Evolutionary conservation across 116 monocot genomes (phyloP), one percentile per base, ranked within the genome.

Genomic region (Papilionanthe hybrid): DNA sequence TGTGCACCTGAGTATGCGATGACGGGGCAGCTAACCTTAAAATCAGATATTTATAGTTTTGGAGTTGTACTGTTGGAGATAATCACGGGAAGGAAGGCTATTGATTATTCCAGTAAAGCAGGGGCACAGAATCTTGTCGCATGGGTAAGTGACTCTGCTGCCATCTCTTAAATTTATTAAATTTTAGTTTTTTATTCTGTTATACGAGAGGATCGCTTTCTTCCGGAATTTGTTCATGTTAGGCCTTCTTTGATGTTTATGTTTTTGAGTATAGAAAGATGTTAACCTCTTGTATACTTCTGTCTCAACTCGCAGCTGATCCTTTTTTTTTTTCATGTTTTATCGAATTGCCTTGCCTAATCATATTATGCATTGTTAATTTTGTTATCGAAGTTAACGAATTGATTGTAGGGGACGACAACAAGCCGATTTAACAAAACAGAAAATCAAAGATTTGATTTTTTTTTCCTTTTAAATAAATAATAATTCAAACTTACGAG

Each of bases 1-100:
- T 88, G 88, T 67, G 88, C 88, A 23, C 88, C 88, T 23, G 88
- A 88, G 72, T 85, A 88, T 82, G 85, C 85, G 13, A 88, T 85
- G 88, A 88, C 88, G 18, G 88, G 88, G 17, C 84, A 85, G 29
- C 60, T 88, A 65, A 88, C 84, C 28, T 55, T 82, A 50, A 88
- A 85, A 80, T 82, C 82, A 22, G 88, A 88, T 80, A 79, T 88
- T 23, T 85, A 82, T 67, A 84, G 88, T 60, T 88, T 88, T 80
- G 88, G 88, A 12, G 88, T 88, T n/a, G 84, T 88, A 43, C 77
- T 88, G 71, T 76, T 88, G 47, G 88, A 88, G 73, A 50, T 88
- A 29, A 88, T 88, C 53, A 85, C 82, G 5, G 88, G 88, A 72
- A 79, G 82, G 77, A 88, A 72, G 71, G 88, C 88, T 53, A 82